These are phyloP conservation scores for Dalbergia cultrata DNA, from an alignment of 306 rosid species.

Conservation along the genomic window DNA sequence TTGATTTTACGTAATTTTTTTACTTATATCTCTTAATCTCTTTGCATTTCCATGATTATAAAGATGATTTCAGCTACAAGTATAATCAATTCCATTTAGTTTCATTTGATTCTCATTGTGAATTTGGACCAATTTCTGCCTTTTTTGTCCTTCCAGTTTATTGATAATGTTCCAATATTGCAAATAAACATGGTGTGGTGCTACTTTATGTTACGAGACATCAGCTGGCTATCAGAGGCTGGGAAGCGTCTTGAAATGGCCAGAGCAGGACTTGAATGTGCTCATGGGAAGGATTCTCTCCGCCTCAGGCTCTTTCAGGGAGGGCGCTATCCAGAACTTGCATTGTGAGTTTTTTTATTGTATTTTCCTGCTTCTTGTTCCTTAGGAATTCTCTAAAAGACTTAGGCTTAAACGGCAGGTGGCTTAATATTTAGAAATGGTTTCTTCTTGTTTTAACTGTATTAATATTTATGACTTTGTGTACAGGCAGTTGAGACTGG, in stretches of 20 bases:
- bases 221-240: conserved; percentile 83
- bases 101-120: conserved; percentile 20
- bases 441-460: conserved; percentile 11
- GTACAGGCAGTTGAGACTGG: conserved; percentile 80
- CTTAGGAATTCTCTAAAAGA: not conserved
- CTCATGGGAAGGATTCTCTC: conserved; percentile 83
- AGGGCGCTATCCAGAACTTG: conserved; percentile 86
- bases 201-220: conserved; percentile 92
- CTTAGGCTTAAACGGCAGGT: not conserved
- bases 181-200: conserved; percentile 99
- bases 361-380: conserved; percentile 5
- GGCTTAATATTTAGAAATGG: conserved; percentile 30
- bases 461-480: conserved; percentile 33
- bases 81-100: conserved; percentile 1
- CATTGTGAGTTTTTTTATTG: conserved; percentile 67
- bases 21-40: not conserved
- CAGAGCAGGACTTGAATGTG: conserved; percentile 74
- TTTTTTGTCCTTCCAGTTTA: conserved; percentile 61
- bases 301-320: conserved; percentile 84
- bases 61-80: conserved; percentile 8
- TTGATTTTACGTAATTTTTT: not conserved
- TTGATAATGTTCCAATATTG: conserved; percentile 92
- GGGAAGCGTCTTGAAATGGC: conserved; percentile 84
- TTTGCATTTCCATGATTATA: conserved; percentile 19
- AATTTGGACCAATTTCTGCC: conserved; percentile 36